Evolutionary conservation across 1,284 basidiomycete genomes (phyloP), one percentile per base, ranked within the genome.

Genomic region (Trametes hirsuta): DNA sequence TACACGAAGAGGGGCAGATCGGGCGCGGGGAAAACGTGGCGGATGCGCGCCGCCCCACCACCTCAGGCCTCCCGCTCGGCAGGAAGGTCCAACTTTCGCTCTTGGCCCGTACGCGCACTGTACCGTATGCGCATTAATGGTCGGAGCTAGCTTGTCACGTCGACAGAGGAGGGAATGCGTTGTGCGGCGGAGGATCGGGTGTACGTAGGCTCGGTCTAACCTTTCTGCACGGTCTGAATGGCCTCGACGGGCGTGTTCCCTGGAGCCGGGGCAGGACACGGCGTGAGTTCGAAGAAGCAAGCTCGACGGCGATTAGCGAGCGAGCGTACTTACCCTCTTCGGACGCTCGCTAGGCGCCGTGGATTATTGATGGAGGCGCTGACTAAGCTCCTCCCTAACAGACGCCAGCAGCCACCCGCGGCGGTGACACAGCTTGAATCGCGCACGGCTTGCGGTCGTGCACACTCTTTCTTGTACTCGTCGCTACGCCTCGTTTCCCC

Each of bases 391-490:
- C 4, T 4, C 1, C 5, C 1, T 51, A 21, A 48, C 18, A 18
- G 18, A 59, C 63, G 63, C 56, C 56, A 24, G 47, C 54, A 42
- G 58, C 58, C 62, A 60, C 58, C 47, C 52, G 12, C 25, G 1
- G 11, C 18, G 18, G 15, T 9, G 6, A 36, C 21, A 44, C 52
- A 34, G 15, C 36, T 15, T 36, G 37, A 49, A 22, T 40, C 39
- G 39, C 11, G 39, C 14, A 40, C 18, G 18, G 18, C 18, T 18
- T 18, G 30, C n/a, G 11, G 39, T 14, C 39, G 4, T 40, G 47
- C 11, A 11, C 18, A 39, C 47, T 39, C 47, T 6, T 10, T 4
- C 42, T 34, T 8, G 8, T n/a, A 24, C 42, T 45, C 35, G 18
- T 40, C 2, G 22, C 3, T 18, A 14, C 18, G 10, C 11, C 47